A percentile compares a stretch with the other conserved stretches of the same genome.
Conservation (phyloP, 2,329 filamentous ascomycete species). For the Onygenales sp. region DNA sequence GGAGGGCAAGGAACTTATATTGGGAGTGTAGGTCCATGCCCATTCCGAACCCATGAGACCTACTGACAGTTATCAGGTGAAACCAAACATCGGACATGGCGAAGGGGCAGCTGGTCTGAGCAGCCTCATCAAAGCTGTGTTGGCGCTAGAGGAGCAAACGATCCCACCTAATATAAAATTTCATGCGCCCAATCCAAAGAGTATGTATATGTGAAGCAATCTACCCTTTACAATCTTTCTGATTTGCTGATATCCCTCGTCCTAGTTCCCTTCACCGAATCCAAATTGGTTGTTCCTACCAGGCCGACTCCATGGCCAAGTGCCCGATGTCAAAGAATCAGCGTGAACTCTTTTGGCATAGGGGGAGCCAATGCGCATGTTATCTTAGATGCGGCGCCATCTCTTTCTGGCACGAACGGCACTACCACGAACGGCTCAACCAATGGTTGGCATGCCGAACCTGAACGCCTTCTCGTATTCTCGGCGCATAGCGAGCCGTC, state of each 20-base stretch:
- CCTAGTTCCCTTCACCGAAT: constrained; percentile 11
- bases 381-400: constrained; percentile 26
- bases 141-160: constrained; percentile 17
- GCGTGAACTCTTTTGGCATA: constrained; percentile 40
- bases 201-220: constrained; percentile 3
- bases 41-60: no score
- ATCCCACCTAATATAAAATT: constrained; percentile 21
- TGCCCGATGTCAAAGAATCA: constrained; percentile 19
- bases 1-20: constrained; percentile 10
- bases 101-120: constrained; percentile 18
- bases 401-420: neutral
- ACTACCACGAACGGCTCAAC: neutral
- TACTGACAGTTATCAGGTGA: constrained; percentile 8
- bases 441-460: neutral
- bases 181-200: constrained; percentile 13
- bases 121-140: constrained; percentile 22
- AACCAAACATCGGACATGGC: constrained; percentile 28
- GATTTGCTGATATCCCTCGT: neutral
- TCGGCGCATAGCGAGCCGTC: constrained; percentile 16
- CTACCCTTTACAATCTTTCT: neutral
- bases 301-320: constrained; percentile 7
- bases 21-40: constrained; percentile 9
- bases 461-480: constrained; percentile 12
- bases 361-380: constrained; percentile 35
- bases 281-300: neutral